These are phyloP conservation scores for Plenodomus biglobosus DNA, from an alignment of 2,329 filamentous ascomycete genomes.

Conservation along the genomic window DNA sequence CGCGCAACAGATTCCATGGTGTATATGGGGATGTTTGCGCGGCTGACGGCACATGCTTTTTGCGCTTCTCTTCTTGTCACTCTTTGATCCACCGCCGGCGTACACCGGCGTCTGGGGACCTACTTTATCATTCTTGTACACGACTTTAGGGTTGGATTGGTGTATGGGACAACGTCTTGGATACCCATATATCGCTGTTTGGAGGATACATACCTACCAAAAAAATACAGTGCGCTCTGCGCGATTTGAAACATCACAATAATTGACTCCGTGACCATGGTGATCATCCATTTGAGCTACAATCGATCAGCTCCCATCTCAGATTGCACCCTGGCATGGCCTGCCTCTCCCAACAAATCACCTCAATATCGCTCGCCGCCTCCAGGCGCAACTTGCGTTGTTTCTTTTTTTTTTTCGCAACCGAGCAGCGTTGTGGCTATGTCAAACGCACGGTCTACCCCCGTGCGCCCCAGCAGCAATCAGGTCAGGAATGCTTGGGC, in stretches of 20 bases:
- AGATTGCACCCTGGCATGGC: no score
- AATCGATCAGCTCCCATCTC: no score
- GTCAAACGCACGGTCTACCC: no score
- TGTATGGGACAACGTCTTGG: slow-evolving; percentile 14
- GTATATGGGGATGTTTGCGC: slow-evolving; percentile 23
- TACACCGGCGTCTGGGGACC: slow-evolving; percentile 5
- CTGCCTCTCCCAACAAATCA: no score
- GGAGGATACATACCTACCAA: slow-evolving; percentile 12
- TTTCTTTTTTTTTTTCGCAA: no score
- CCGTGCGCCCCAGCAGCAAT: no score
- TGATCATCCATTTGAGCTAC: no score
- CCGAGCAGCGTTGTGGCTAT: no score
- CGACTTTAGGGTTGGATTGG: slow-evolving; percentile 19
- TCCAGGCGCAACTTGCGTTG: no score
- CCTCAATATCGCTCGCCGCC: no score
- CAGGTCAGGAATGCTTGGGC: no score
- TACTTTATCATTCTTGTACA: slow-evolving; percentile 29
- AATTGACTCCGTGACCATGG: no score
- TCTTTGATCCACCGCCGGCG: slow-evolving; percentile 18
- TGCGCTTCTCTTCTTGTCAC: slow-evolving; percentile 31
- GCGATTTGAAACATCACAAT: slow-evolving; percentile 4
- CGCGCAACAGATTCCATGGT: slow-evolving; percentile 15
- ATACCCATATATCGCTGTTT: slow-evolving; percentile 20
- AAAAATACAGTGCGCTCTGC: slow-evolving; percentile 10
- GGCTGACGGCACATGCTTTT: slow-evolving; percentile 3